phyloP scores from a whole-genome alignment of 495 filamentous ascomycete species.

The Penicillium canariense region DNA sequence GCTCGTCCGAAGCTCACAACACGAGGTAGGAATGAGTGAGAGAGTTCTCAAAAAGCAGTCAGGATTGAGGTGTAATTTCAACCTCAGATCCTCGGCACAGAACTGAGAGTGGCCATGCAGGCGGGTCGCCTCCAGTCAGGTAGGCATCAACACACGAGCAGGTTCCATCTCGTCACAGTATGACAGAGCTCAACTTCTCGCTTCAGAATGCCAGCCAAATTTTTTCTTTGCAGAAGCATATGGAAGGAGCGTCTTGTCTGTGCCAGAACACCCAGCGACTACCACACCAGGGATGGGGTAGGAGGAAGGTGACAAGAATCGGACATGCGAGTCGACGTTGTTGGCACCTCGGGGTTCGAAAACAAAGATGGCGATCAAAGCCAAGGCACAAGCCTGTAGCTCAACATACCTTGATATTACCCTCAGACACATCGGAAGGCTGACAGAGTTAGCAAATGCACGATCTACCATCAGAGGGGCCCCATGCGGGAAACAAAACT shows the following conservation, averaged over 20 bases:
- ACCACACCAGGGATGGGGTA: conserved; percentile 29
- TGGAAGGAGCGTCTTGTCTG: conserved; percentile 42
- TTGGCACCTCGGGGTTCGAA: conserved; percentile 45
- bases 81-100: conserved; percentile 36
- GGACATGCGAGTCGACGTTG: conserved; percentile 35
- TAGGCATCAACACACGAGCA: conserved; percentile 18
- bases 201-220: conserved; percentile 35
- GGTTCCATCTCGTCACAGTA: conserved; percentile 33
- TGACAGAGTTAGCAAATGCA: conserved; percentile 53
- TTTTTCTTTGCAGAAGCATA: conserved; percentile 28
- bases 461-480: background rate
- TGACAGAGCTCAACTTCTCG: conserved; percentile 48
- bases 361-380: conserved; percentile 53
- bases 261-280: conserved; percentile 28
- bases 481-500: conserved; percentile 36
- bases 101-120: conserved; percentile 32
- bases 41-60: conserved; percentile 19
- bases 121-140: conserved; percentile 16
- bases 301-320: conserved; percentile 25
- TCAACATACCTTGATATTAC: conserved; percentile 99
- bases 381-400: conserved; percentile 55
- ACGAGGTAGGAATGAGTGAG: conserved; percentile 20
- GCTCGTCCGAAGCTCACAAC: conserved; percentile 34
- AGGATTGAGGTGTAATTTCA: conserved; percentile 23
- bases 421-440: conserved; percentile 93